Conservation (phyloP, 1,284 basidiomycete species). For the Lignosus rhinocerotis region DNA sequence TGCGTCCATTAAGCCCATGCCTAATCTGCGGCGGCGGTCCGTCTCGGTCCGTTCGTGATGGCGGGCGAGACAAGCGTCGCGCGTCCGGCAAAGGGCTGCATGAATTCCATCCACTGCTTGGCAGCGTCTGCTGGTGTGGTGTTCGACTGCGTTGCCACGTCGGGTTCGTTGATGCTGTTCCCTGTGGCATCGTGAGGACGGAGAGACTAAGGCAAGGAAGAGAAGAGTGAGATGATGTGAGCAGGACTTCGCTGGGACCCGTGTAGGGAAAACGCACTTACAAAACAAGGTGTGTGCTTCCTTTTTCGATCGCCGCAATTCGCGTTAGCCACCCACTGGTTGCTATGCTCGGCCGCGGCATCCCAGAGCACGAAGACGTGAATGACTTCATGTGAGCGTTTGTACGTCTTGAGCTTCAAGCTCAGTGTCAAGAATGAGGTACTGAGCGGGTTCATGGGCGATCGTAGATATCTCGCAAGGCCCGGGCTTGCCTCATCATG, state of each 20-base stretch:
- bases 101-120: slow-evolving; percentile 32
- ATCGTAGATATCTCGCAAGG: too few relatives aligned
- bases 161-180: slow-evolving; percentile 37
- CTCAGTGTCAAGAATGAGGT: too few relatives aligned
- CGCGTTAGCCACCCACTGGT: slow-evolving; percentile 29
- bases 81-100: slow-evolving; percentile 35
- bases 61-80: slow-evolving; percentile 36
- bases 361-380: slow-evolving; percentile 35
- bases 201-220: too few relatives aligned
- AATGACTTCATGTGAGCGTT: slow-evolving; percentile 18
- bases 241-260: not conserved
- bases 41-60: slow-evolving; percentile 36
- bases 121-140: slow-evolving; percentile 32
- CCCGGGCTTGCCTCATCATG: too few relatives aligned
- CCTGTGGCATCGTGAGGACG: too few relatives aligned
- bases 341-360: slow-evolving; percentile 22
- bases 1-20: slow-evolving; percentile 33
- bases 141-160: slow-evolving; percentile 35
- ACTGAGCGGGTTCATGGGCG: too few relatives aligned
- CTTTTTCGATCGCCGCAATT: slow-evolving; percentile 32
- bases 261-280: slow-evolving; percentile 14
- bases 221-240: not conserved
- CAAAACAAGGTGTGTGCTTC: slow-evolving; percentile 33
- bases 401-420: too few relatives aligned
- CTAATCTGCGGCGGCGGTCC: slow-evolving; percentile 33